Percentiles rank a stretch among this genome's conserved stretches.
Evolutionary conservation across 257 asterid species (phyloP).

Genomic region (Schizonepeta tenuifolia): DNA sequence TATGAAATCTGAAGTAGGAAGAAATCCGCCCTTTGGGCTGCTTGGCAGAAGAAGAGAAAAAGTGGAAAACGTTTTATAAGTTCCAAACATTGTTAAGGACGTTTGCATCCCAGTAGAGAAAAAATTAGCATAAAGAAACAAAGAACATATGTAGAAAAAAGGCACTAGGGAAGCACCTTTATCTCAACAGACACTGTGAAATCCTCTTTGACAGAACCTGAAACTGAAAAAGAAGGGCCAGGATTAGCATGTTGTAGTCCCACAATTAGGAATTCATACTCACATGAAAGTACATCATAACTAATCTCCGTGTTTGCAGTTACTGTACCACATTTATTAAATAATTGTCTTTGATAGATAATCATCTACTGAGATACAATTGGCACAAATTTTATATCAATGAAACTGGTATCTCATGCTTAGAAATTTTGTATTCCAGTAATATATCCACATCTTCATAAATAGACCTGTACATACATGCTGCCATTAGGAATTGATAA

Average conservation of each 20-base stretch:
- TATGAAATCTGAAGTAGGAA: slow-evolving; percentile 78
- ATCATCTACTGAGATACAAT: background rate
- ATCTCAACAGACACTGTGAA: slow-evolving; percentile 76
- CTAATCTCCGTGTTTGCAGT: background rate
- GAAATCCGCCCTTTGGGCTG: slow-evolving; percentile 97
- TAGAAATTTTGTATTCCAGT: background rate
- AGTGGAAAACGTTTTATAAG: slow-evolving; percentile 21
- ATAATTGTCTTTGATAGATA: slow-evolving; percentile 16
- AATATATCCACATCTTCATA: slow-evolving; percentile 4
- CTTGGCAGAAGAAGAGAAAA: slow-evolving; percentile 30
- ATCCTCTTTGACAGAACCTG: slow-evolving; percentile 59
- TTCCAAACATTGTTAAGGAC: slow-evolving; percentile 20
- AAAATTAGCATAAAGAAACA: background rate
- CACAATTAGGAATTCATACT: slow-evolving; percentile 19
- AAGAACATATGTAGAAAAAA: slow-evolving; percentile 20
- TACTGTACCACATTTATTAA: background rate
- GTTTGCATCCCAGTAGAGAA: slow-evolving; percentile 6
- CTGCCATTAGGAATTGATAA: background rate
- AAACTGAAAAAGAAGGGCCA: slow-evolving; percentile 37
- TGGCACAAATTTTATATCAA: background rate
- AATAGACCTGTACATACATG: slow-evolving; percentile 3
- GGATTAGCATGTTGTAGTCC: slow-evolving; percentile 26
- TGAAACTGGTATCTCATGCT: background rate
- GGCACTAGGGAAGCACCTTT: slow-evolving; percentile 60
- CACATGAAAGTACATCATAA: too few relatives aligned